These are phyloP conservation scores for Aspergillus tamarii DNA, from an alignment of 2,329 filamentous ascomycete genomes.

Conservation along the genomic window DNA sequence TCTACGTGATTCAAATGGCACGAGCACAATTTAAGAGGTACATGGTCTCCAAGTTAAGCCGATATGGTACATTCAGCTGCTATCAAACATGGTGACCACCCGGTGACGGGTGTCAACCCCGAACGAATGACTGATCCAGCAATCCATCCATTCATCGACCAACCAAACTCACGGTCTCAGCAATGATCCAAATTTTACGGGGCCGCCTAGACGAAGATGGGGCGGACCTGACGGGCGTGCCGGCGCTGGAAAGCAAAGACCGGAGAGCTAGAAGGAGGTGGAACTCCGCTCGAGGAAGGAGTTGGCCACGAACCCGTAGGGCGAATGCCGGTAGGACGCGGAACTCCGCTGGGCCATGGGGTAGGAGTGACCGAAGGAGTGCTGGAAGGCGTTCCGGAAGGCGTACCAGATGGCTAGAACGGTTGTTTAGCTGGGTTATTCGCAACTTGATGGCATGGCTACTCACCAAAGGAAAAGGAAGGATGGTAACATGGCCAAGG, in stretches of 20 bases:
- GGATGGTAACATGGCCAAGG: conserved; percentile 14
- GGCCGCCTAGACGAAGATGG: conserved; percentile 20
- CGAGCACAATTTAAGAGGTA: neutral
- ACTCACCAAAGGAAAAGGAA: conserved; percentile 13
- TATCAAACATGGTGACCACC: conserved; percentile 13
- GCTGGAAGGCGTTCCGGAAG: conserved; percentile 8
- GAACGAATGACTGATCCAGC: conserved; percentile 26
- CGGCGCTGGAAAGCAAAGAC: conserved; percentile 20
- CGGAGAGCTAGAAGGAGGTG: conserved; percentile 15
- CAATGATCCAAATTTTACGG: neutral
- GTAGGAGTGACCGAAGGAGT: conserved; percentile 7
- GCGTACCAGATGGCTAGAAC: conserved; percentile 7
- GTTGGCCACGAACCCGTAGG: conserved; percentile 3
- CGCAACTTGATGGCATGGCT: neutral
- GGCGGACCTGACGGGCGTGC: conserved; percentile 32
- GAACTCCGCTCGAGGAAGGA: conserved; percentile 9
- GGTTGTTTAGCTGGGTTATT: neutral
- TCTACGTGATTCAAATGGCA: neutral
- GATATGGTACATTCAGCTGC: conserved; percentile 3
- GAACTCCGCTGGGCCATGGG: neutral
- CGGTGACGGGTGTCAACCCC: neutral
- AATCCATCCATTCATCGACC: conserved; percentile 9
- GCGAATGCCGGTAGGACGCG: conserved; percentile 5
- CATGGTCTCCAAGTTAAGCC: neutral
- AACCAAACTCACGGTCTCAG: conserved; percentile 4